Evolutionary conservation across 2,329 filamentous ascomycete species (phyloP).

Genomic region (Pyrenophora seminiperda): DNA sequence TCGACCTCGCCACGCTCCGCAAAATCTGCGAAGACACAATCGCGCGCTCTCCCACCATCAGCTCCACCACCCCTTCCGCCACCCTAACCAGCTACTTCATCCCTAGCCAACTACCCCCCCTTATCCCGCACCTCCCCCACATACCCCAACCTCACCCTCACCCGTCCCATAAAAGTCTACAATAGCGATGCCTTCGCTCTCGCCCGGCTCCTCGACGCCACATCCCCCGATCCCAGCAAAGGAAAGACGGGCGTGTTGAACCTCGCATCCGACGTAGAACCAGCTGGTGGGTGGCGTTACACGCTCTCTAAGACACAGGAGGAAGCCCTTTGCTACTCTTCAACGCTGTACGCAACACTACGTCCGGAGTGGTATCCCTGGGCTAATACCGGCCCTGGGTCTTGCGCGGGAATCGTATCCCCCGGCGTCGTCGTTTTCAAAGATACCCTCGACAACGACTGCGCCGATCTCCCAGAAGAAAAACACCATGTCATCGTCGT

Average conservation of each 20-base stretch:
- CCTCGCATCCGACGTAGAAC: slow-evolving; percentile 26
- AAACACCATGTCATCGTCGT: slow-evolving; percentile 21
- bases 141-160: slow-evolving; percentile 5
- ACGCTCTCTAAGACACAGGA: slow-evolving; percentile 28
- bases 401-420: slow-evolving; percentile 27
- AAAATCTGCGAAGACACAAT: slow-evolving; percentile 31
- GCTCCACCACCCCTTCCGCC: slow-evolving; percentile 15
- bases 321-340: slow-evolving; percentile 33
- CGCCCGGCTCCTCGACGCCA: slow-evolving; percentile 10
- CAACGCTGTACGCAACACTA: slow-evolving; percentile 25
- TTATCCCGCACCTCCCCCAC: slow-evolving; percentile 13
- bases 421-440: slow-evolving; percentile 28
- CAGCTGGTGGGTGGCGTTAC: slow-evolving; percentile 32
- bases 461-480: slow-evolving; percentile 16
- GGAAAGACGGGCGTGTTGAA: slow-evolving; percentile 28
- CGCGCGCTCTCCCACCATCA: slow-evolving; percentile 16
- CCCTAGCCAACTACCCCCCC: slow-evolving; percentile 19
- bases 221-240: background rate
- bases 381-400: slow-evolving; percentile 25
- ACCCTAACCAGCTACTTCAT: slow-evolving; percentile 25
- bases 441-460: slow-evolving; percentile 25
- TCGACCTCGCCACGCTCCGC: slow-evolving; percentile 25
- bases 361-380: slow-evolving; percentile 33
- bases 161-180: slow-evolving; percentile 18
- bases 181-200: slow-evolving; percentile 30